Percentiles rank a stretch among this genome's conserved stretches.
Conservation (phyloP, 495 filamentous ascomycete species). For the Parmelia sp. region DNA sequence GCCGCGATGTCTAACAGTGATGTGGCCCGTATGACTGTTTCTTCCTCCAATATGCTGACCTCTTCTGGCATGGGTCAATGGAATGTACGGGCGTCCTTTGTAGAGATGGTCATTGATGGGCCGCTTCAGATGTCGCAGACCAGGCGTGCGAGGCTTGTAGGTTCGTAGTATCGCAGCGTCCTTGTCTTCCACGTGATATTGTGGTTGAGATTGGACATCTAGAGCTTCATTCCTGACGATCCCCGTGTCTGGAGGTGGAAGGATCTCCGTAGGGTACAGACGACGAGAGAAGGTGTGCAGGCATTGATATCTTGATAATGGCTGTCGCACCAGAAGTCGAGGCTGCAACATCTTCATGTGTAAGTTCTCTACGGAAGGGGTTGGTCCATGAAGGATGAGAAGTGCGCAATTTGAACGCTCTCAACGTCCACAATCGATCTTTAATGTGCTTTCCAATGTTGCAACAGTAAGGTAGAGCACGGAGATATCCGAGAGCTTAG, state of each 20-base stretch:
- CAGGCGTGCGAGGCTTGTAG: constrained; percentile 92
- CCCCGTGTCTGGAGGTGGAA: constrained; percentile 30
- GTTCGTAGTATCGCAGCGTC: constrained; percentile 49
- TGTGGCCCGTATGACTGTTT: constrained; percentile 67
- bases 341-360: constrained; percentile 52
- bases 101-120: constrained; percentile 95
- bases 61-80: constrained; percentile 82
- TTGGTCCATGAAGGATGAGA: background rate
- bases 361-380: background rate
- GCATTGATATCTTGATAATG: constrained; percentile 38
- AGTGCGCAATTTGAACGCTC: background rate
- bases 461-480: background rate
- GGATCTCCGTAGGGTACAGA: constrained; percentile 40
- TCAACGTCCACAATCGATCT: background rate
- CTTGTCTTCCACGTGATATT: constrained; percentile 11
- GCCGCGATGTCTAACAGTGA: constrained; percentile 86
- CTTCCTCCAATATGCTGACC: constrained; percentile 88
- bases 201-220: constrained; percentile 16
- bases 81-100: constrained; percentile 79
- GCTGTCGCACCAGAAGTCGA: constrained; percentile 49
- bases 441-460: too few species aligned
- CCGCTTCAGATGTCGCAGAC: constrained; percentile 81
- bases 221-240: constrained; percentile 13
- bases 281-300: constrained; percentile 41
- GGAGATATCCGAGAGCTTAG: too few species aligned